Evolutionary conservation across 106 monocot species (phyloP), one percentile per base, ranked within the genome.

Genomic region (Phalaenopsis aphrodite): DNA sequence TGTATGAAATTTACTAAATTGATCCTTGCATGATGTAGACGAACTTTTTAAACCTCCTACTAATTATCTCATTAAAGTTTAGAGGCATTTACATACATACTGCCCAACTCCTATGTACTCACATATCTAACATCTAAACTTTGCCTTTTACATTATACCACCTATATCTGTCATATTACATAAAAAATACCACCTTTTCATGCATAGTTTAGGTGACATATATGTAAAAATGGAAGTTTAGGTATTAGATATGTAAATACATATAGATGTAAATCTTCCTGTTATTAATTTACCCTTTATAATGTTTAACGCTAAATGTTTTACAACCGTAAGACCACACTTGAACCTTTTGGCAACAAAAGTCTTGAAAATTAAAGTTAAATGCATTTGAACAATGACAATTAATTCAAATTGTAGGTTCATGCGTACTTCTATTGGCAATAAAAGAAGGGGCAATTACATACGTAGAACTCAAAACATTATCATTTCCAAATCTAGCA

Each of bases 11-110:
- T 48, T 48, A 77, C 52, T 0, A 2, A 17, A 77, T 77, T 77
- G 77, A 52, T 36, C 36, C 49, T 77, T 77, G 24, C 42, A 19
- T 55, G 52, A 77, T 77, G 52, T 17, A 24, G 77, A 55, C 24
- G 24, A 30, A 30, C 16, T 55, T 77, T 24, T 77, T 77, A 37
- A n/a, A 45, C 18, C 43, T 74, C 19, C 11, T 74, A n/a, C 41
- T 45, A 45, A 18, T 43, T 74, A 42, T 74, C 43, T 74, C 24
- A 24, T 47, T 47, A 14, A 48, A 48, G 76, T 75, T 48, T n/a
- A 75, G 42, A 75, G 30, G 30, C 30, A 30, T 30, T 30, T 30
- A 30, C 30, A 30, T 30, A 30, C 30, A 30, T 30, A 30, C 30
- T 30, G 30, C 30, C 30, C 30, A 30, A 30, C 30, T 30, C 30